Conservation (phyloP, 805 yeast genomes). For the Monosporozyma aquatica region DNA sequence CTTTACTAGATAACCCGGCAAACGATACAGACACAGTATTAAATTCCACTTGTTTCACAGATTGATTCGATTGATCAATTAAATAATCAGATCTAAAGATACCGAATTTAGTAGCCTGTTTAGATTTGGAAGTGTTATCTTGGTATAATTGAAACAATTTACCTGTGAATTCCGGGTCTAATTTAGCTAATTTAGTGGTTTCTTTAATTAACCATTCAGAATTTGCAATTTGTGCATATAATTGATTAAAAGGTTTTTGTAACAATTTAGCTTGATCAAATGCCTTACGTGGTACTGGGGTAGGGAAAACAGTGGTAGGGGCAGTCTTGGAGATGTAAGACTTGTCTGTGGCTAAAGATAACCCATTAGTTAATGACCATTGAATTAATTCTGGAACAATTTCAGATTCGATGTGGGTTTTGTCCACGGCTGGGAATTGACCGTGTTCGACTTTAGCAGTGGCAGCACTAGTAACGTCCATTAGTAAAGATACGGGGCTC, state of each 20-base stretch:
- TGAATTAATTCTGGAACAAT: conserved; percentile 48
- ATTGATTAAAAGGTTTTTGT: conserved; percentile 58
- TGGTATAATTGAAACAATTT: conserved; percentile 41
- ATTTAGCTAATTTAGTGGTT: conserved; percentile 43
- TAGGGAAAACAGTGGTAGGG: conserved; percentile 85
- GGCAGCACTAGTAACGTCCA: conserved; percentile 2
- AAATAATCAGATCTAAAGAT: conserved; percentile 87
- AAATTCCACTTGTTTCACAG: conserved; percentile 88
- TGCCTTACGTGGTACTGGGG: conserved; percentile 67
- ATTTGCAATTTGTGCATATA: conserved; percentile 57
- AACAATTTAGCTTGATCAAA: conserved; percentile 60
- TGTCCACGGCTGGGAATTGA: conserved; percentile 25
- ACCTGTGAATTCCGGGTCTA: conserved; percentile 75
- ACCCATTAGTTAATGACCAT: conserved; percentile 73
- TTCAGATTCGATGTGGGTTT: conserved; percentile 17
- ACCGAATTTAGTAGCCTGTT: conserved; percentile 68
- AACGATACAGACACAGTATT: conserved; percentile 94
- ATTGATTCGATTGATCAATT: conserved; percentile 38
- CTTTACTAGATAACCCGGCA: conserved; percentile 80
- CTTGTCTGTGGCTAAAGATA: conserved; percentile 66
- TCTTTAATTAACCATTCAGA: conserved; percentile 59
- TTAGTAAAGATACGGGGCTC: background rate
- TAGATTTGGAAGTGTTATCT: conserved; percentile 33
- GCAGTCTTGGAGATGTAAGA: conserved; percentile 45
- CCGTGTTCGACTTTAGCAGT: conserved; percentile 6